Base-by-base conservation (phyloP, 805 yeast species). In the Brettanomyces anomalus region DNA sequence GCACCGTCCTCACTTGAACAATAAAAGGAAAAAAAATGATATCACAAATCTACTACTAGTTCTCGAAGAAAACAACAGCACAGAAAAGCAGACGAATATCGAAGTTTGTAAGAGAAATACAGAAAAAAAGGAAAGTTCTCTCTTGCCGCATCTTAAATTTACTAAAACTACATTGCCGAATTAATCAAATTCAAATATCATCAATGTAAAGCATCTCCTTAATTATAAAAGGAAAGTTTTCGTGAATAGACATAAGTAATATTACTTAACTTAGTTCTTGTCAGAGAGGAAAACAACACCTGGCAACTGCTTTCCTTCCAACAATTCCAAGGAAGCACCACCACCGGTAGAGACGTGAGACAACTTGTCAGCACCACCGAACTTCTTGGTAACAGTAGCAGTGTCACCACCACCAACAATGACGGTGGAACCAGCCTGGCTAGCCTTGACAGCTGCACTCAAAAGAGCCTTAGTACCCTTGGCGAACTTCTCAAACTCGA, bases 381-480 rank as follows among this genome's bases (percentile, higher is more conserved):
- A 93, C 77, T 93, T 93, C 87, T 90, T 90, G 62, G 96, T 96
- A 56, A 89, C 93, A 54, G 98, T 93, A 57, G 98, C 98, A 60
- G 98, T 93, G 72, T 93, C 98, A 79, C 98, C 98, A 74, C 93
- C 93, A 72, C 98, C 98, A 61, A 93, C 85, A 71, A 90, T 95
- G 52, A 90, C 96, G 51, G 96, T 85, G 76, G 79, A 79, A 64
- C 97, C 97, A 47, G 78, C 76, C 66, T 77, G 80, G 59, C 88
- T 86, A 51, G 95, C 82, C 64, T 77, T 72, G 55, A 89, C 95
- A 62, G 82, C 82, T 57, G 93, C 95, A 50, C 81, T 95, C 59
- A 90, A 80, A 70, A 90, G 70, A 47, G 87, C 67, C 73, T 89
- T 85, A 64, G 97, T 90, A 71, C 97, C 97, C 47, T 69, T 69